phyloP scores from a whole-genome alignment of 441 rosid species.

The Croton laevigatus region DNA sequence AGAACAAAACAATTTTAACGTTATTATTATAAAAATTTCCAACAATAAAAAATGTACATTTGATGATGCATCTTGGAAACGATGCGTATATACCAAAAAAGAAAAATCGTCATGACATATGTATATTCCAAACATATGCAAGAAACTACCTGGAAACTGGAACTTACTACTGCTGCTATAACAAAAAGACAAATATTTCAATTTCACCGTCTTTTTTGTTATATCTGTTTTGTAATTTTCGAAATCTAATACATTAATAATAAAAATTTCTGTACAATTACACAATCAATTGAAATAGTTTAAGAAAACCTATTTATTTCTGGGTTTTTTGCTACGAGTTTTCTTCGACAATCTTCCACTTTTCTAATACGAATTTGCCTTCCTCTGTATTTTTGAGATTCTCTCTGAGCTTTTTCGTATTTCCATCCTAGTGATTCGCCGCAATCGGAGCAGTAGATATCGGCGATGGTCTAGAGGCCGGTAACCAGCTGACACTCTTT shows the following conservation, averaged over 20 bases:
- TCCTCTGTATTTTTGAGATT: constrained; percentile 62
- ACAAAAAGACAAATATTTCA: neutral
- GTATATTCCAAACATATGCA: neutral
- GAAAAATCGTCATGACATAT: neutral
- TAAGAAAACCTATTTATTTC: neutral
- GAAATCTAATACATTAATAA: too few relatives aligned
- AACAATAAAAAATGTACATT: too few relatives aligned
- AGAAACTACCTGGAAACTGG: constrained; percentile 21
- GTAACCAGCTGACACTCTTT: constrained; percentile 54
- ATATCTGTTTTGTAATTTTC: too few relatives aligned
- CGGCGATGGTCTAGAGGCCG: constrained; percentile 65
- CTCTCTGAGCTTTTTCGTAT: constrained; percentile 53
- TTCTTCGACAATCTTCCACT: constrained; percentile 45
- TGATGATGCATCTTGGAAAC: neutral
- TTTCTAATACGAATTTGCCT: constrained; percentile 58
- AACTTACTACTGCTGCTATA: constrained; percentile 5
- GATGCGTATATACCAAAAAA: neutral
- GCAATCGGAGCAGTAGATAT: constrained; percentile 52
- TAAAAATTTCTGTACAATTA: neutral
- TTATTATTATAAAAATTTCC: too few relatives aligned
- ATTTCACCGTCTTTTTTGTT: too few relatives aligned
- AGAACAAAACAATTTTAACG: too few relatives aligned
- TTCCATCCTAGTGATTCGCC: constrained; percentile 58
- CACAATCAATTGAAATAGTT: neutral
- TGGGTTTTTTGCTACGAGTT: constrained; percentile 22